Conservation (phyloP, 2,329 filamentous ascomycete genomes). For the Triangularia setosa region DNA sequence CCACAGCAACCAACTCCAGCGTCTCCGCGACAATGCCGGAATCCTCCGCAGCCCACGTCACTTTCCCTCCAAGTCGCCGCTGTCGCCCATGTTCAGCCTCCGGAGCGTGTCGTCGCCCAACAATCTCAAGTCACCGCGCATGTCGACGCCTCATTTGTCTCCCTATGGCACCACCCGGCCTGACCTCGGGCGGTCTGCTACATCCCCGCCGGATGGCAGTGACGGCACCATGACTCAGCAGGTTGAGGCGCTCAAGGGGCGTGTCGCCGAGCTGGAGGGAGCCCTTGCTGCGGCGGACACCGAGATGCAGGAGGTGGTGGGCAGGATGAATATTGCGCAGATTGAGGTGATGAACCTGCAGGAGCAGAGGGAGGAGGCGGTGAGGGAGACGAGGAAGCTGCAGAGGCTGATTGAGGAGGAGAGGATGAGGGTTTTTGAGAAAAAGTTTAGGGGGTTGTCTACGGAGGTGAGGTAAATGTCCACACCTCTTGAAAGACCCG, state of each 20-base stretch:
- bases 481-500: background rate
- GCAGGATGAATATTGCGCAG: constrained; percentile 76
- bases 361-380: constrained; percentile 68
- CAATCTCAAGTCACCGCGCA: constrained; percentile 46
- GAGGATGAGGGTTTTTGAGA: constrained; percentile 51
- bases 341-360: constrained; percentile 79
- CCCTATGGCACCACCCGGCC: constrained; percentile 15
- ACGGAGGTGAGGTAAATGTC: constrained; percentile 15
- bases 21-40: constrained; percentile 54
- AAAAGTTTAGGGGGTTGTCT: constrained; percentile 33
- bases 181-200: constrained; percentile 40
- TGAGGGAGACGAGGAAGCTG: constrained; percentile 65
- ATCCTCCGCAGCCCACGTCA: constrained; percentile 42
- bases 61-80: constrained; percentile 56
- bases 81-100: constrained; percentile 57
- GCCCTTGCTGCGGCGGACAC: constrained; percentile 70
- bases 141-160: constrained; percentile 33
- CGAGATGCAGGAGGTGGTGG: constrained; percentile 81
- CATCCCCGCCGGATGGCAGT: constrained; percentile 29
- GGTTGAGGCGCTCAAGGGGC: constrained; percentile 69
- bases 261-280: constrained; percentile 80
- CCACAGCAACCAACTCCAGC: constrained; percentile 71
- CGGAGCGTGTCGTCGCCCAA: constrained; percentile 28
- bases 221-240: constrained; percentile 55
- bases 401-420: constrained; percentile 65